These are phyloP conservation scores for Silene latifolia DNA, from an alignment of 148 eudicot species.

Conservation along the genomic window DNA sequence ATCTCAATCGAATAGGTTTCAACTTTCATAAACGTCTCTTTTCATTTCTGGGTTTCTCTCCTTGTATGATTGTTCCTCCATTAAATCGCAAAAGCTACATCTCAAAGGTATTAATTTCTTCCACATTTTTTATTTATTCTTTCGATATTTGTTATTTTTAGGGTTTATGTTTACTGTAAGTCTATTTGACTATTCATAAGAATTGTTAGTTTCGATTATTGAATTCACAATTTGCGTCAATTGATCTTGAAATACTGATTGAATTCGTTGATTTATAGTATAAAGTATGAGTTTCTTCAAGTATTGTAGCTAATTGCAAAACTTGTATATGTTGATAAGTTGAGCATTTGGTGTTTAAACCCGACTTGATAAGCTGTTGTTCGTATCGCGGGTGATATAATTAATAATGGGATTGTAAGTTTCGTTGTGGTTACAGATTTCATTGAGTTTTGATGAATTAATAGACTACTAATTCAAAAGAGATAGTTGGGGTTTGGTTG, in stretches of 20 bases:
- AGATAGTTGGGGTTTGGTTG: no score
- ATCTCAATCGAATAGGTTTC: background rate
- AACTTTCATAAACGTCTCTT: background rate
- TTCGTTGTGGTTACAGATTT: no score
- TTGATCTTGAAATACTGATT: no score
- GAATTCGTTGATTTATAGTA: no score
- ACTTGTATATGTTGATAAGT: background rate
- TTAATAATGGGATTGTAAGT: no score
- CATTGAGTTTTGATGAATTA: no score
- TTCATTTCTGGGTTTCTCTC: background rate
- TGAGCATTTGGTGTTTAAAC: background rate
- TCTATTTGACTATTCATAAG: no score
- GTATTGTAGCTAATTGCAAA: background rate
- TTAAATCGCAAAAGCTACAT: background rate
- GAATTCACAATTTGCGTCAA: no score
- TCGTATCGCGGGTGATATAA: no score
- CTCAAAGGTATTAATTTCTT: background rate
- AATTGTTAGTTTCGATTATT: no score
- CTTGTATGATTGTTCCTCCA: background rate
- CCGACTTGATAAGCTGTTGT: background rate
- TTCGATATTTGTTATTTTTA: background rate
- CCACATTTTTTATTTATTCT: background rate
- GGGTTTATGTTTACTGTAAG: no score
- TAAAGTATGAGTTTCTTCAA: background rate
- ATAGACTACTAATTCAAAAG: no score